phyloP scores from a whole-genome alignment of 1,284 basidiomycete species.

The Sphaerobolus stellatus region DNA sequence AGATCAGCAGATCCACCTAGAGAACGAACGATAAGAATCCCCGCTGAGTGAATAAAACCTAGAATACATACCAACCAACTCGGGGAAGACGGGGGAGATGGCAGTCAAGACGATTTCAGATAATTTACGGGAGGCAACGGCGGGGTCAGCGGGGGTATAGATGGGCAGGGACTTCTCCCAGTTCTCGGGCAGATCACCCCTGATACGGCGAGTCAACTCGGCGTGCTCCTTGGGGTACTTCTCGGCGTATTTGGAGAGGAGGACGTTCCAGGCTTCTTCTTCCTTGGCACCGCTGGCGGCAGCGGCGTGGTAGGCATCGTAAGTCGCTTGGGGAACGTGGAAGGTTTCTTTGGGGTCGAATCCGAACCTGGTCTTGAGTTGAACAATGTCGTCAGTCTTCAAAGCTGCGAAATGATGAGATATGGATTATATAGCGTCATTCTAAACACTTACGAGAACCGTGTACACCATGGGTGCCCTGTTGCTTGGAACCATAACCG shows the following conservation, averaged over 20 bases:
- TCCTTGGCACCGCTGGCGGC: conserved; percentile 72
- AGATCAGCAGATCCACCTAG: conserved; percentile 85
- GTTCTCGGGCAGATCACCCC: conserved; percentile 77
- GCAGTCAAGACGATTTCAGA: conserved; percentile 88
- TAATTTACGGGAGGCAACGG: conserved; percentile 89
- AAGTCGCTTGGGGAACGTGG: conserved; percentile 75
- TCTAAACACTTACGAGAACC: conserved; percentile 68
- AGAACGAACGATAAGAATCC: background rate
- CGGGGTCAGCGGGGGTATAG: conserved; percentile 79
- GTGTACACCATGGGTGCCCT: conserved; percentile 92
- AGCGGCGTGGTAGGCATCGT: conserved; percentile 65
- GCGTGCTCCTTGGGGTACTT: conserved; percentile 84
- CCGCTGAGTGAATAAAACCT: background rate
- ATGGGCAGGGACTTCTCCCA: conserved; percentile 89
- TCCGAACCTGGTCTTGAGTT: conserved; percentile 84
- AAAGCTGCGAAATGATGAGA: conserved; percentile 55
- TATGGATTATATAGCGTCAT: background rate
- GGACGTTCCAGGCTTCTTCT: conserved; percentile 75
- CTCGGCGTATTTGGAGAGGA: conserved; percentile 70
- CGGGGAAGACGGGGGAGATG: conserved; percentile 75
- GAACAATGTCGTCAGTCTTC: conserved; percentile 87
- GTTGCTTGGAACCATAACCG: conserved; percentile 88
- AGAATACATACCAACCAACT: conserved; percentile 53
- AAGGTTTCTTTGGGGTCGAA: conserved; percentile 83
- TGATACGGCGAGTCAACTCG: conserved; percentile 83